Base-by-base conservation (phyloP, 139 green algal species). In the Ulvella scutata region DNA sequence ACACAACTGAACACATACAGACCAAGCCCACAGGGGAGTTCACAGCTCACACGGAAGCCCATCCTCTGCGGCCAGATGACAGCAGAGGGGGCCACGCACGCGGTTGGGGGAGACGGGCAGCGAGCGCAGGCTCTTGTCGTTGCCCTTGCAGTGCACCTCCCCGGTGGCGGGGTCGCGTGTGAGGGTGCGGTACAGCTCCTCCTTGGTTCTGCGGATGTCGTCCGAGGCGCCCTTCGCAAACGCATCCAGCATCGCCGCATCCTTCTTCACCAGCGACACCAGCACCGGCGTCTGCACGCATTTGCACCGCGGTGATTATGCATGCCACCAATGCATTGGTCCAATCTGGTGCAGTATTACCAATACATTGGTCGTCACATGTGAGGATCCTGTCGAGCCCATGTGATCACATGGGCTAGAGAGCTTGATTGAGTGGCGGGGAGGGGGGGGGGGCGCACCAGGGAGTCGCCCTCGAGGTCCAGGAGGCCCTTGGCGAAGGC, bases 401-500 rank as follows among this genome's bases (percentile, higher is more conserved):
- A n/a, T n/a, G n/a, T n/a, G n/a, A n/a, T n/a, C n/a, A n/a, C n/a
- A n/a, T n/a, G n/a, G n/a, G n/a, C n/a, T n/a, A n/a, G n/a, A n/a
- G n/a, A n/a, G n/a, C n/a, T n/a, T n/a, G n/a, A n/a, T n/a, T n/a
- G n/a, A n/a, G n/a, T n/a, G n/a, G n/a, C n/a, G n/a, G n/a, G n/a
- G n/a, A n/a, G 40, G 17, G 40, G 40, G 40, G 13, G 40, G 13
- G 40, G 13, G 40, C 40, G 20, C 51, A 67, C 51, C 51, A 96
- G 85, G n/a, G 84, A 89, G 61, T 61, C 81, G 62, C 91, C 91
- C 82, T 98, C 93, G 35, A 98, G 83, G 82, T 98, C 93, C n/a
- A 98, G 82, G 84, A 98, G 84, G 3, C 90, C 91, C 81, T 97
- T 85, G 34, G 87, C 92, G 80, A 96, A 96, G 17, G 89, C 88